Evolutionary conservation across 2,329 filamentous ascomycete genomes (phyloP), one percentile per base, ranked within the genome.

Genomic region (Ilyonectria sp.): DNA sequence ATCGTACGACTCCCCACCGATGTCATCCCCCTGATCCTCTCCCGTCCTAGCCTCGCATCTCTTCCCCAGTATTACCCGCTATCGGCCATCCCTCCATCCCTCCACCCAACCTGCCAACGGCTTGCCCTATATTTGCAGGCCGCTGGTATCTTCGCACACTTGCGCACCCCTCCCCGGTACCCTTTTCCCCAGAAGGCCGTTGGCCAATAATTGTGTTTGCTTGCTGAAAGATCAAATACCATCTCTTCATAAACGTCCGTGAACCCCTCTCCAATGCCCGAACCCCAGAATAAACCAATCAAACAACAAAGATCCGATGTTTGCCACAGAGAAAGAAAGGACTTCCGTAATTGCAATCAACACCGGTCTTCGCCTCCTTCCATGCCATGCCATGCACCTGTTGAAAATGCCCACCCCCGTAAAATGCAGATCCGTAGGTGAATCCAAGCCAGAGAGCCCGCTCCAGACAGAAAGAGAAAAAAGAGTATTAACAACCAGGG

Each of bases 281-380:
- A 72, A 70, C 65, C 71, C 74, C 71, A 65, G 67, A 37, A 58
- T 64, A 73, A 75, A 67, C 74, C 68, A 74, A 73, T 71, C 59
- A 73, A 73, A 65, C 60, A 76, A 70, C 67, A 64, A 60, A 74
- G 61, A 66, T 74, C 69, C 65, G 58, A 69, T 60, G 67, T 73
- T 71, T 75, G 65, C 70, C 67, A 71, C 67, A 68, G 66, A 69
- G 69, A 68, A 71, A 70, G 71, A 68, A 73, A 69, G 62, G 70
- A 69, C 74, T 74, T 71, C 75, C 74, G 69, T 76, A 76, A 74
- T 73, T 69, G 72, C 76, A 72, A 73, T 75, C 69, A 79, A 79
- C 75, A 78, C 75, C 72, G 40, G 40, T 65, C 71, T 70, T 68
- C 68, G 64, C 70, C 68, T 65, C 71, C 65, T 71, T 63, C 55